A percentile compares a stretch with the other conserved stretches of the same genome.
phyloP scores from a whole-genome alignment of 768 basidiomycete species.

The Lactifluus piperatus region DNA sequence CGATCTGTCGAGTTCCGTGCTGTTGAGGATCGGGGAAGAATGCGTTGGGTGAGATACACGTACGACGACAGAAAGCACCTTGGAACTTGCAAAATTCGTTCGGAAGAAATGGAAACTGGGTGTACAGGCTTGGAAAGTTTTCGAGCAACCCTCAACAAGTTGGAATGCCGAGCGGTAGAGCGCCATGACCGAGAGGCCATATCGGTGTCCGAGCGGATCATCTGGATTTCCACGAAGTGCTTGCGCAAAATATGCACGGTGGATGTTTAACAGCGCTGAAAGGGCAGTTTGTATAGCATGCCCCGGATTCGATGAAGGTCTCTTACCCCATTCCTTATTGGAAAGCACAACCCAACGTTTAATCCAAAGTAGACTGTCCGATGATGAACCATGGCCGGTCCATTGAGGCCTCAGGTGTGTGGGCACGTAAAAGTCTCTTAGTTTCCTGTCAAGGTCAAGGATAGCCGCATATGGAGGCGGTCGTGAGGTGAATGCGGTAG shows the following conservation, averaged over 20 bases:
- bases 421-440: slow-evolving; percentile 53
- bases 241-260: slow-evolving; percentile 59
- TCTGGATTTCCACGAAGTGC: slow-evolving; percentile 51
- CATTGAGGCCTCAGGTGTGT: slow-evolving; percentile 32
- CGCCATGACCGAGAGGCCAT: slow-evolving; percentile 61
- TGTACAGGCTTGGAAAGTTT: slow-evolving; percentile 35
- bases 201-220: slow-evolving; percentile 52
- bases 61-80: slow-evolving; percentile 56
- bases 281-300: neutral
- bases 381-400: slow-evolving; percentile 5
- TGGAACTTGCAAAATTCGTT: slow-evolving; percentile 53
- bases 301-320: slow-evolving; percentile 9
- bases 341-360: slow-evolving; percentile 21
- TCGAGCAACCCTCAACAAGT: slow-evolving; percentile 41
- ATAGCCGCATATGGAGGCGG: slow-evolving; percentile 43
- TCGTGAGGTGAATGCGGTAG: slow-evolving; percentile 29
- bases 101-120: slow-evolving; percentile 33
- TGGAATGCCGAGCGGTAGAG: slow-evolving; percentile 68
- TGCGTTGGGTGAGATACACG: slow-evolving; percentile 22
- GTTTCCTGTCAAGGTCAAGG: slow-evolving; percentile 48
- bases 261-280: slow-evolving; percentile 52
- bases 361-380: slow-evolving; percentile 2
- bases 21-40: neutral
- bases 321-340: slow-evolving; percentile 27
- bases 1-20: slow-evolving; percentile 34